A percentile compares a stretch with the other conserved stretches of the same genome.
phyloP scores from a whole-genome alignment of 768 basidiomycete genomes.

The Collybia sp. region DNA sequence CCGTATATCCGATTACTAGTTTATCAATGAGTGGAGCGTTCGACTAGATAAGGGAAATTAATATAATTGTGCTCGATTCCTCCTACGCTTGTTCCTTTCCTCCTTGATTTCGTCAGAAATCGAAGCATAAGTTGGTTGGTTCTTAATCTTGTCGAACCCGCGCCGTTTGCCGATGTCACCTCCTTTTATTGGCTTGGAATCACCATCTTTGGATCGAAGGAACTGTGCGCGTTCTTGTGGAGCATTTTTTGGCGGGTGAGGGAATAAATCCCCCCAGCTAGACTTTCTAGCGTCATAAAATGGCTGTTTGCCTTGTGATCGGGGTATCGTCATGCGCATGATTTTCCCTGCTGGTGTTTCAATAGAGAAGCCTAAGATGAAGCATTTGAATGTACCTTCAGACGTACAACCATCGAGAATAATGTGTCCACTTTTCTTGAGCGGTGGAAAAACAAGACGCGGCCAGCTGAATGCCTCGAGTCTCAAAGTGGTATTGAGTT shows the following conservation, averaged over 20 bases:
- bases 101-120: constrained; percentile 36
- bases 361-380: neutral
- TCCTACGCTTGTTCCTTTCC: constrained; percentile 28
- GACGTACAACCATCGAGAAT: constrained; percentile 85
- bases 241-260: constrained; percentile 78
- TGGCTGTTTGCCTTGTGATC: constrained; percentile 91
- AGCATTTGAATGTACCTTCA: constrained; percentile 47
- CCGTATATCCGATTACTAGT: constrained; percentile 71
- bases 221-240: constrained; percentile 60
- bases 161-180: constrained; percentile 55
- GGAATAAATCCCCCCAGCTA: constrained; percentile 92
- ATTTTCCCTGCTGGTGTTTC: constrained; percentile 64
- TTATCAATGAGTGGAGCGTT: constrained; percentile 9
- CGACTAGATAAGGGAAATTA: constrained; percentile 8
- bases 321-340: constrained; percentile 87
- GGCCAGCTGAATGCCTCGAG: constrained; percentile 86
- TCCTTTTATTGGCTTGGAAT: constrained; percentile 25
- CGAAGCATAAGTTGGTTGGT: constrained; percentile 28
- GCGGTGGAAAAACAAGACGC: constrained; percentile 84
- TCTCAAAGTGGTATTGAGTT: constrained; percentile 53
- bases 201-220: constrained; percentile 21
- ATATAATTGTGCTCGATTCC: constrained; percentile 12
- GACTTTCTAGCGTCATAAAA: constrained; percentile 96
- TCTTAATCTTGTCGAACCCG: constrained; percentile 20
- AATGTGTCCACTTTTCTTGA: constrained; percentile 89